Percentiles rank a stretch among this genome's conserved stretches.
phyloP scores from a whole-genome alignment of 169 alveolate genomes.

The Plasmodium coatneyi region DNA sequence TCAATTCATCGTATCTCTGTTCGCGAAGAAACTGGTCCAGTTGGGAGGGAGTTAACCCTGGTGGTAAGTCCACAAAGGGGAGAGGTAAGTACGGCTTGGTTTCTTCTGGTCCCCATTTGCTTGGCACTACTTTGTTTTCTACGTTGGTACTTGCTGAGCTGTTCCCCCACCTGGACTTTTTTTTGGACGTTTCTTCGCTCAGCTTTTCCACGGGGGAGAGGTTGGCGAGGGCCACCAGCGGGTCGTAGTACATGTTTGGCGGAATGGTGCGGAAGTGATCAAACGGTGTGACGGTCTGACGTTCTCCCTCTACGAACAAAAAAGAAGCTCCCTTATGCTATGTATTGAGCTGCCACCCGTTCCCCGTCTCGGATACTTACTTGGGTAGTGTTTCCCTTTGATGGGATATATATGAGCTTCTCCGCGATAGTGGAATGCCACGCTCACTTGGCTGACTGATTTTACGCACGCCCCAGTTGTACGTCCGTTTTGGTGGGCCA shows the following conservation, averaged over 20 bases:
- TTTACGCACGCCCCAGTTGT: background rate
- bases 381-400: background rate
- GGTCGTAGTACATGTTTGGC: constrained; percentile 60
- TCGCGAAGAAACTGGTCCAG: constrained; percentile 92
- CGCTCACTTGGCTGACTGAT: background rate
- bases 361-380: background rate
- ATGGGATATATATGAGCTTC: background rate
- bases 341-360: background rate
- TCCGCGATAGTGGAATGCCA: background rate
- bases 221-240: constrained; percentile 51
- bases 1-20: constrained; percentile 91
- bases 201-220: constrained; percentile 59
- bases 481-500: background rate
- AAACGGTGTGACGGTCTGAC: background rate
- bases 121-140: constrained; percentile 50
- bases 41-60: constrained; percentile 90
- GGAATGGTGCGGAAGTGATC: background rate
- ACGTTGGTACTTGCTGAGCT: background rate
- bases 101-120: constrained; percentile 84
- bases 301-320: background rate
- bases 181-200: constrained; percentile 25
- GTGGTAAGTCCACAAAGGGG: constrained; percentile 91
- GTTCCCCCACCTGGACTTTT: constrained; percentile 61
- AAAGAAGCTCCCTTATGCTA: background rate
- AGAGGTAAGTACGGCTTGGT: constrained; percentile 91